Evolutionary conservation across 2,329 filamentous ascomycete genomes (phyloP).

Genomic region (Fusarium longipes): DNA sequence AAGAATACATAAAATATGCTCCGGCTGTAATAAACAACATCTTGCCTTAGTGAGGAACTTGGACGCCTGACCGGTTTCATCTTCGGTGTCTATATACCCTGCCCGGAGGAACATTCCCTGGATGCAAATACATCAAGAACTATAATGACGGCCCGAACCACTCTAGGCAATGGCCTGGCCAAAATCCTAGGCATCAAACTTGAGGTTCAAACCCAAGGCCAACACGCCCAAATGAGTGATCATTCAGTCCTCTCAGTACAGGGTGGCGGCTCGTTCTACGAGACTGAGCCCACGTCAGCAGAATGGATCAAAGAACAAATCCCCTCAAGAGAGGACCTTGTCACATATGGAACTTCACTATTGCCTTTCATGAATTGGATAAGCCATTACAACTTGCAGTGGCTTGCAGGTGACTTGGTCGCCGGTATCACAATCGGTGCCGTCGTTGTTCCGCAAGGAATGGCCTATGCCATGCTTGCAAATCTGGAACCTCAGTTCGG

Average conservation of each 20-base stretch:
- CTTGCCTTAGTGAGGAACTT: background rate
- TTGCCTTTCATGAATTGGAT: constrained; percentile 97
- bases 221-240: constrained; percentile 72
- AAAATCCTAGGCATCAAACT: constrained; percentile 87
- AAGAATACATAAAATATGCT: background rate
- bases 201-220: constrained; percentile 61
- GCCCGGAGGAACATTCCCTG: background rate
- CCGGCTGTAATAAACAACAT: background rate
- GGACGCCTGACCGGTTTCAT: background rate
- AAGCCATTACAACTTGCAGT: constrained; percentile 85
- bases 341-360: constrained; percentile 73
- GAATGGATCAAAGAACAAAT: constrained; percentile 77
- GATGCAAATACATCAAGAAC: background rate
- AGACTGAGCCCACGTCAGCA: constrained; percentile 78
- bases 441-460: constrained; percentile 90
- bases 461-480: constrained; percentile 92
- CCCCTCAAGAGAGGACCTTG: constrained; percentile 67
- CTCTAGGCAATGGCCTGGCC: constrained; percentile 78
- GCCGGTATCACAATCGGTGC: constrained; percentile 74
- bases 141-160: constrained; percentile 45
- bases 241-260: constrained; percentile 82
- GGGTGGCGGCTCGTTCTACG: constrained; percentile 82
- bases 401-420: constrained; percentile 88
- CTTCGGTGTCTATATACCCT: background rate
- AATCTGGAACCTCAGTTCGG: constrained; percentile 84